phyloP scores from a whole-genome alignment of 768 basidiomycete genomes.

The Epithele typhae region DNA sequence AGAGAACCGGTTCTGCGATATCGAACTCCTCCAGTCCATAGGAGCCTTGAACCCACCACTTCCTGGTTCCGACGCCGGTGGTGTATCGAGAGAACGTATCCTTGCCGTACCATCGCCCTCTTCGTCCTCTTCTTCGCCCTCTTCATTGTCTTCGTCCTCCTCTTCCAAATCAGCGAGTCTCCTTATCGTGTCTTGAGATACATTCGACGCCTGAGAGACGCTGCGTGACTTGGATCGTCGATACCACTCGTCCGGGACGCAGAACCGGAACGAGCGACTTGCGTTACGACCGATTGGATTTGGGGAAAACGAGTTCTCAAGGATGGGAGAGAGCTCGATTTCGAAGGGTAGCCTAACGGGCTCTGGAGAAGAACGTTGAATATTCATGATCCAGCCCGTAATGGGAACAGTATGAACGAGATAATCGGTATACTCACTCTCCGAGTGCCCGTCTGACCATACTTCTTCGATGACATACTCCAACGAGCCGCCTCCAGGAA shows the following conservation, averaged over 20 bases:
- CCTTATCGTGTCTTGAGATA: conserved; percentile 48
- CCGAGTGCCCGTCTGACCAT: conserved; percentile 46
- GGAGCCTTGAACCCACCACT: conserved; percentile 19
- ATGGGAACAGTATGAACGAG: background rate
- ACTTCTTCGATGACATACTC: conserved; percentile 75
- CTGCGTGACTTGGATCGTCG: conserved; percentile 59
- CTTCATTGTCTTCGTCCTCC: conserved; percentile 41
- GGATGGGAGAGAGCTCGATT: conserved; percentile 38
- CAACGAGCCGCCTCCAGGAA: conserved; percentile 63
- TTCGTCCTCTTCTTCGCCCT: conserved; percentile 34
- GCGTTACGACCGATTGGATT: conserved; percentile 18
- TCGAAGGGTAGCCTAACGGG: conserved; percentile 40
- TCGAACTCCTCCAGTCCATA: conserved; percentile 48
- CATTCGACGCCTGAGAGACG: conserved; percentile 42
- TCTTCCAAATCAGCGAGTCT: conserved; percentile 47
- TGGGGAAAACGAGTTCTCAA: conserved; percentile 30
- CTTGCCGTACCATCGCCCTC: conserved; percentile 64
- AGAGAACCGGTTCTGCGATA: conserved; percentile 58
- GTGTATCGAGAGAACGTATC: conserved; percentile 28
- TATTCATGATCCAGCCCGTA: background rate
- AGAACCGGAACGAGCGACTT: conserved; percentile 51
- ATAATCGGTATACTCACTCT: conserved; percentile 41
- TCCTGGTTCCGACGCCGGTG: conserved; percentile 10
- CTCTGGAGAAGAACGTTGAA: conserved; percentile 26
- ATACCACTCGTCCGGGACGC: conserved; percentile 80